Evolutionary conservation across 352 stramenopile species (phyloP).

Genomic region (Globisporangium megalacanthum): DNA sequence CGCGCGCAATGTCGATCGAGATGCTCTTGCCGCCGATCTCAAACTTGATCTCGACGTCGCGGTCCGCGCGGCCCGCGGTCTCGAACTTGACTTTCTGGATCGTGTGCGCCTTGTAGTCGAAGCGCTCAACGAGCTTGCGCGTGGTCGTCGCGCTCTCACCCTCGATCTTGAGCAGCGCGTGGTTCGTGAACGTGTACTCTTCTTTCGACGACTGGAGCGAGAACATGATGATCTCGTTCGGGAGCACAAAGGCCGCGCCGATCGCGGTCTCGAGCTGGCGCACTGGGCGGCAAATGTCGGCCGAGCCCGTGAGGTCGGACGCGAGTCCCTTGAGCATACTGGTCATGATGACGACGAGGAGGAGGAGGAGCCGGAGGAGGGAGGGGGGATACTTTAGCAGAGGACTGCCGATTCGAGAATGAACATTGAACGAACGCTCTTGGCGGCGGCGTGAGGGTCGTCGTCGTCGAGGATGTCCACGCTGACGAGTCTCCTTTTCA

Average conservation of each 20-base stretch:
- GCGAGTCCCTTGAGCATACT: conserved; percentile 43
- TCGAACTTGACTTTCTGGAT: conserved; percentile 32
- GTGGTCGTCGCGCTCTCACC: conserved; percentile 41
- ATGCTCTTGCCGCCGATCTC: conserved; percentile 18
- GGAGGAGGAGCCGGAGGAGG: background rate
- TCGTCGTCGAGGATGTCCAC: too few species aligned
- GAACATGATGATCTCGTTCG: conserved; percentile 40
- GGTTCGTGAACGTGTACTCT: conserved; percentile 59
- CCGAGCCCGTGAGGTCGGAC: conserved; percentile 43
- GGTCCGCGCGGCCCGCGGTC: conserved; percentile 37
- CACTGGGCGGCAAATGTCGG: conserved; percentile 44
- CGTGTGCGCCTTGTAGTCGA: conserved; percentile 24
- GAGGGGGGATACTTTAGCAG: background rate
- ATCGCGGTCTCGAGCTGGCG: conserved; percentile 25
- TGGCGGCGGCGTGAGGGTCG: too few species aligned
- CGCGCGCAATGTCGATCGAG: conserved; percentile 25
- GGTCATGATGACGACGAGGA: conserved; percentile 2
- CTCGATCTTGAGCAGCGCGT: conserved; percentile 35
- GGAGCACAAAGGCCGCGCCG: conserved; percentile 28
- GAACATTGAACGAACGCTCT: background rate
- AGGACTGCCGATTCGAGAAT: conserved; percentile 8
- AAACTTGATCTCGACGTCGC: conserved; percentile 43
- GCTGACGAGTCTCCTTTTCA: too few species aligned
- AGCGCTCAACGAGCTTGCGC: conserved; percentile 30
- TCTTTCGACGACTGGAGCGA: conserved; percentile 52